phyloP scores from a whole-genome alignment of 2,329 filamentous ascomycete species.

The Colletotrichum melonis region DNA sequence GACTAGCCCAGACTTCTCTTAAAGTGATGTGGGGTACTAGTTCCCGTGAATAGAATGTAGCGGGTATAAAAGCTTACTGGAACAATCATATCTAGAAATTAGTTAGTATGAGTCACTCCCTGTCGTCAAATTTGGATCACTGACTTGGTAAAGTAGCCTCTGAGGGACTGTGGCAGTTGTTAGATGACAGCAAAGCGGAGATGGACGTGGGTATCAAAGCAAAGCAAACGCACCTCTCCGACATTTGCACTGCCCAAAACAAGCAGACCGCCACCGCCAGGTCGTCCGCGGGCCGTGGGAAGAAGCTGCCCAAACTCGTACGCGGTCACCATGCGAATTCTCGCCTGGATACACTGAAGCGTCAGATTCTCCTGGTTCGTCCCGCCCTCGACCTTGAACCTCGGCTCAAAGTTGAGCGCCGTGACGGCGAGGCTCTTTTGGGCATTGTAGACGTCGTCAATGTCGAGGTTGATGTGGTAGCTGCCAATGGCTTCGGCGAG shows the following conservation, averaged over 20 bases:
- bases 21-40: background rate
- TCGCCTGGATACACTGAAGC: slow-evolving; percentile 58
- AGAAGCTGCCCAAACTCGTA: slow-evolving; percentile 71
- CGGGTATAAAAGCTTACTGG: slow-evolving; percentile 7
- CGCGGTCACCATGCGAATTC: slow-evolving; percentile 72
- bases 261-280: slow-evolving; percentile 69
- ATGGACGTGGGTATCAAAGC: slow-evolving; percentile 24
- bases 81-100: slow-evolving; percentile 28
- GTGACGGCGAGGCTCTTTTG: slow-evolving; percentile 68
- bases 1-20: background rate
- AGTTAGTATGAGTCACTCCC: background rate
- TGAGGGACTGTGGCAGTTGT: slow-evolving; percentile 44
- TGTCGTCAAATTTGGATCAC: background rate
- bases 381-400: slow-evolving; percentile 73
- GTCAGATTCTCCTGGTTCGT: slow-evolving; percentile 70
- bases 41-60: background rate
- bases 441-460: slow-evolving; percentile 74
- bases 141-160: slow-evolving; percentile 73
- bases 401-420: slow-evolving; percentile 67
- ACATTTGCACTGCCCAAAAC: slow-evolving; percentile 78
- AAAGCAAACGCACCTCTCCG: slow-evolving; percentile 47
- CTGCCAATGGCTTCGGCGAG: slow-evolving; percentile 73
- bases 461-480: slow-evolving; percentile 80
- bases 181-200: background rate
- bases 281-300: slow-evolving; percentile 66